Evolutionary conservation across 306 rosid species (phyloP).

Genomic region (Cucurbita maxima): DNA sequence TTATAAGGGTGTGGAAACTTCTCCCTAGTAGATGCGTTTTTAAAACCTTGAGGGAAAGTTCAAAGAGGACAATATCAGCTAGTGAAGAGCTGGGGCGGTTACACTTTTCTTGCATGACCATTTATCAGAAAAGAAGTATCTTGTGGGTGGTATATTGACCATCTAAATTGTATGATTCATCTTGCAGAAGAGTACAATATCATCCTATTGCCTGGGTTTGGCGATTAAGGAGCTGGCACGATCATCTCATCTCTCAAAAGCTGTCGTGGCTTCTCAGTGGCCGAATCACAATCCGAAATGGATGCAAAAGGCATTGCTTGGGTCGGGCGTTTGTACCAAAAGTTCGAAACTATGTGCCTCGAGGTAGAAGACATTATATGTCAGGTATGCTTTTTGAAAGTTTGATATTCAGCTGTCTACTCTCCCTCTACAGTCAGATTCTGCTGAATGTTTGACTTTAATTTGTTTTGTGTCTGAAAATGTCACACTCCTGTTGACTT

Average conservation of each 20-base stretch:
- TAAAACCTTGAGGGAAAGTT: too few species aligned
- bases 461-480: neutral
- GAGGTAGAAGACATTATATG: conserved; percentile 62
- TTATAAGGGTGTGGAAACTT: too few species aligned
- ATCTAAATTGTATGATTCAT: neutral
- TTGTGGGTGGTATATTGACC: neutral
- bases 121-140: neutral
- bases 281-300: conserved; percentile 24
- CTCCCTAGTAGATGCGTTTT: too few species aligned
- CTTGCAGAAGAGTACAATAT: conserved; percentile 18
- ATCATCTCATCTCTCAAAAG: conserved; percentile 1
- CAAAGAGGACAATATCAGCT: too few species aligned
- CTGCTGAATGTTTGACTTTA: neutral
- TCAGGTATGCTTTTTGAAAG: conserved; percentile 36
- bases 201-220: conserved; percentile 7
- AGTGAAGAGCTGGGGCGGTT: too few species aligned
- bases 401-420: neutral
- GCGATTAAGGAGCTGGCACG: neutral
- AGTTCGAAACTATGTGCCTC: conserved; percentile 65
- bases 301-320: conserved; percentile 56
- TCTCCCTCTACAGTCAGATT: neutral
- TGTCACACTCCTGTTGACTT: neutral
- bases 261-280: neutral
- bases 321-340: conserved; percentile 57
- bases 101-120: neutral